These are phyloP conservation scores for Cystobasidium ongulense DNA, from an alignment of 768 basidiomycete genomes.

Conservation along the genomic window DNA sequence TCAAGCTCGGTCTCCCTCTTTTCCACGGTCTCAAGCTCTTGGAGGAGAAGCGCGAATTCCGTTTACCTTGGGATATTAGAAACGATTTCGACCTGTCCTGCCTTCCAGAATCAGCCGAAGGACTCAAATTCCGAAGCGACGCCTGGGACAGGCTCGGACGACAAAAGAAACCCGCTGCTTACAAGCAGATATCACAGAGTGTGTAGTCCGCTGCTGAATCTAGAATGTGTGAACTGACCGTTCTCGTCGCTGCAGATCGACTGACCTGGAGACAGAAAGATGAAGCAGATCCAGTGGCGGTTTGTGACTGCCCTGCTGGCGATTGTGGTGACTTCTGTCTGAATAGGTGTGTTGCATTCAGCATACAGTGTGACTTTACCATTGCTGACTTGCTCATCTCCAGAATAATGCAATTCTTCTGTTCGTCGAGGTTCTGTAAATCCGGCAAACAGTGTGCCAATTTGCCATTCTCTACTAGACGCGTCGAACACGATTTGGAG, in stretches of 20 bases:
- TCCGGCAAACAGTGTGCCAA: slow-evolving; percentile 45
- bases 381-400: background rate
- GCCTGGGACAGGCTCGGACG: slow-evolving; percentile 20
- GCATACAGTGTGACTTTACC: background rate
- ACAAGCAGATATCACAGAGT: slow-evolving; percentile 25
- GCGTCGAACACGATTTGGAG: slow-evolving; percentile 32
- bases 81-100: slow-evolving; percentile 28
- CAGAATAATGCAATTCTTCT: slow-evolving; percentile 46
- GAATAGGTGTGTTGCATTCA: slow-evolving; percentile 41
- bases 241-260: background rate
- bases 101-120: slow-evolving; percentile 23
- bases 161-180: slow-evolving; percentile 16
- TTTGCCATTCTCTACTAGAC: slow-evolving; percentile 42
- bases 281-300: slow-evolving; percentile 31
- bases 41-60: slow-evolving; percentile 15
- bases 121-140: background rate
- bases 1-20: slow-evolving; percentile 1
- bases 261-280: slow-evolving; percentile 20
- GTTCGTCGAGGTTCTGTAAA: slow-evolving; percentile 45
- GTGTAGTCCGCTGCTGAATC: background rate
- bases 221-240: no score
- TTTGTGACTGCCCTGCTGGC: slow-evolving; percentile 43
- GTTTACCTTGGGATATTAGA: slow-evolving; percentile 18
- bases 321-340: slow-evolving; percentile 45
- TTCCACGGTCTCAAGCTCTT: slow-evolving; percentile 11